Evolutionary conservation across 441 rosid species (phyloP), one percentile per base, ranked within the genome.

Genomic region (Rhodomyrtus psidioides): DNA sequence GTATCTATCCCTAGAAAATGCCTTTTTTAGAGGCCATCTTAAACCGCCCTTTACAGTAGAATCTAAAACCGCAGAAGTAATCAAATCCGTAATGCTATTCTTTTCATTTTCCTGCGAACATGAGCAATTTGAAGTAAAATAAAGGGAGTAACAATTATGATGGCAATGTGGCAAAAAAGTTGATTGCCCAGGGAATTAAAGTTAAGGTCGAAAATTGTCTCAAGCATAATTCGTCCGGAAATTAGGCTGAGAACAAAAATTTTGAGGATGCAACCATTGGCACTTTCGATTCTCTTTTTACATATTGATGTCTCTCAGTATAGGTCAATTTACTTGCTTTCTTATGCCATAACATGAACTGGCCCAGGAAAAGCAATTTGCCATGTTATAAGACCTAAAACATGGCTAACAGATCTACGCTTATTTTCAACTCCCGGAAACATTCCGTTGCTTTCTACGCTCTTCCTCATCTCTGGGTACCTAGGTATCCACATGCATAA

Each of bases 11-110:
- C 91, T 88, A n/a, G 91, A 89, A 9, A 87, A 88, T 81, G 84
- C 56, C 90, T 91, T 90, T 56, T 92, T 93, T 12, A 90, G 55
- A 0, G 93, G 90, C 98, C 97, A 95, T 86, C 89, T 91, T 89
- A 95, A 83, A 34, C 97, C 98, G 56, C 95, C 97, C 87, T 91
- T 93, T 85, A 92, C 91, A 85, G 86, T 90, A 30, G 90, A 86
- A 92, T 95, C 96, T 65, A 92, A 19, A 86, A 91, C 86, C 39
- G 97, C 97, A 65, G 92, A 91, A 85, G 84, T 86, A 49, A 93
- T 83, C 85, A 96, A 84, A 70, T 90, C 87, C 46, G 58, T 89
- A 75, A 94, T 90, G 85, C 89, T 88, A 17, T 86, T 86, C 56
- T 88, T 82, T 87, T 94, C 96, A 46, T 89, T 91, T 53, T 93